Percentiles rank a stretch among this genome's conserved stretches.
phyloP scores from a whole-genome alignment of 2,329 filamentous ascomycete genomes.

The Talaromyces atroroseus region DNA sequence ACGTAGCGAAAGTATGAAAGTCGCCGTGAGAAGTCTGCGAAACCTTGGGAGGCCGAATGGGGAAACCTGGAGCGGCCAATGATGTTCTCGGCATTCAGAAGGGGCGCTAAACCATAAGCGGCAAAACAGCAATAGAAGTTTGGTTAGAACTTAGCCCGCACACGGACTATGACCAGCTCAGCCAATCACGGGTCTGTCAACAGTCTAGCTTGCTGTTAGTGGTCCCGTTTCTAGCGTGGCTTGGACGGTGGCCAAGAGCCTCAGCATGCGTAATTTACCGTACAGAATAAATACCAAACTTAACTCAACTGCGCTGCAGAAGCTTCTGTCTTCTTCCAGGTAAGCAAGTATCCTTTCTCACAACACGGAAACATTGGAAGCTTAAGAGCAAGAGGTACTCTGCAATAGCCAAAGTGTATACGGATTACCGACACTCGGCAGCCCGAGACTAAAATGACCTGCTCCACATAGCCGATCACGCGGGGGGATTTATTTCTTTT shows the following conservation, averaged over 20 bases:
- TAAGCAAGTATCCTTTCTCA: too few relatives aligned
- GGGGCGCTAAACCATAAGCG: not conserved
- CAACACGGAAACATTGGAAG: too few relatives aligned
- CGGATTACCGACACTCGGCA: too few relatives aligned
- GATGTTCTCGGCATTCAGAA: conserved; percentile 2
- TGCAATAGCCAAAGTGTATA: too few relatives aligned
- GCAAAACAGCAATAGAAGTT: not conserved
- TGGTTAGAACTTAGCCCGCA: not conserved
- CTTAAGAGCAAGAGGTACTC: too few relatives aligned
- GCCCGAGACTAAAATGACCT: not conserved
- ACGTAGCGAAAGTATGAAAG: not conserved
- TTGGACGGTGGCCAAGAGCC: not conserved
- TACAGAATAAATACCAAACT: too few relatives aligned
- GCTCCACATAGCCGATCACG: not conserved
- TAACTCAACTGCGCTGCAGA: too few relatives aligned
- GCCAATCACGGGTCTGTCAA: not conserved
- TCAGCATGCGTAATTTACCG: not conserved
- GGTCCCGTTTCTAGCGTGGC: not conserved
- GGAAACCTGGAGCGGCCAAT: not conserved
- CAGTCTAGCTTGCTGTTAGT: not conserved
- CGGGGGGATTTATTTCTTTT: not conserved
- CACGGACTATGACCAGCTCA: not conserved
- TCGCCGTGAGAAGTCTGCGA: not conserved
- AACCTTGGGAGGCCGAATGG: not conserved
- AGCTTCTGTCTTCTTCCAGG: too few relatives aligned